phyloP scores from a whole-genome alignment of 2,329 filamentous ascomycete genomes.

The Sporothrix mexicana region DNA sequence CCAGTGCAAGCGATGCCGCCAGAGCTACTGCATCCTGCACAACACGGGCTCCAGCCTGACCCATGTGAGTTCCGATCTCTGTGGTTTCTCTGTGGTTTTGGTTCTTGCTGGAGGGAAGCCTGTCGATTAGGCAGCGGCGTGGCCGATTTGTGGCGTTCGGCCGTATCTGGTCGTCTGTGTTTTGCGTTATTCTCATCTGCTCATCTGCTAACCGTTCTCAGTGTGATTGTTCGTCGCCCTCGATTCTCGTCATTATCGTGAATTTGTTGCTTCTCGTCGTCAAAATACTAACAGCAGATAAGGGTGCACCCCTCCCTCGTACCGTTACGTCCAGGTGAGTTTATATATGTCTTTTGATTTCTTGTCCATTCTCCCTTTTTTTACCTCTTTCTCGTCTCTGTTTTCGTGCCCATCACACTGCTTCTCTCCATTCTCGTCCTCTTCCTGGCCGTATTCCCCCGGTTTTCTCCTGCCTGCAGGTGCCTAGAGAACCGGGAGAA shows the following conservation, averaged over 20 bases:
- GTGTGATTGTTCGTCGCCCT: slow-evolving; percentile 36
- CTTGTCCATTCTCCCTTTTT: background rate
- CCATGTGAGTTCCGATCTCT: slow-evolving; percentile 49
- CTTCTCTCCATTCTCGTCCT: slow-evolving; percentile 2
- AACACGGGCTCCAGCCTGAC: slow-evolving; percentile 79
- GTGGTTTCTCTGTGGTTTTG: background rate
- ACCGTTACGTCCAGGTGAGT: slow-evolving; percentile 32
- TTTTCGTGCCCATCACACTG: background rate
- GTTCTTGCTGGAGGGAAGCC: too few species aligned
- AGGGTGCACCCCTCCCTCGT: slow-evolving; percentile 35
- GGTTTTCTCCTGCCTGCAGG: slow-evolving; percentile 32
- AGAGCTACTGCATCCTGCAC: slow-evolving; percentile 82
- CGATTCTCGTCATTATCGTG: background rate
- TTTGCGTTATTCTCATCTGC: too few species aligned
- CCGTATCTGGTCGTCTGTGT: background rate
- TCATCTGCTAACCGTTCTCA: slow-evolving; percentile 30
- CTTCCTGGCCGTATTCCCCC: slow-evolving; percentile 20
- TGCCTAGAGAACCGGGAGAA: background rate
- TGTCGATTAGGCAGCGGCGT: slow-evolving; percentile 9
- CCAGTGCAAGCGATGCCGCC: slow-evolving; percentile 72
- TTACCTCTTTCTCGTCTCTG: background rate
- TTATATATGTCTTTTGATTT: background rate
- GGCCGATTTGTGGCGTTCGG: background rate
- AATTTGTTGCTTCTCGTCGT: background rate
- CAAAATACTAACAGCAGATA: background rate